Evolutionary conservation across 2,329 filamentous ascomycete genomes (phyloP), one percentile per base, ranked within the genome.

Genomic region (Botrytis byssoidea): DNA sequence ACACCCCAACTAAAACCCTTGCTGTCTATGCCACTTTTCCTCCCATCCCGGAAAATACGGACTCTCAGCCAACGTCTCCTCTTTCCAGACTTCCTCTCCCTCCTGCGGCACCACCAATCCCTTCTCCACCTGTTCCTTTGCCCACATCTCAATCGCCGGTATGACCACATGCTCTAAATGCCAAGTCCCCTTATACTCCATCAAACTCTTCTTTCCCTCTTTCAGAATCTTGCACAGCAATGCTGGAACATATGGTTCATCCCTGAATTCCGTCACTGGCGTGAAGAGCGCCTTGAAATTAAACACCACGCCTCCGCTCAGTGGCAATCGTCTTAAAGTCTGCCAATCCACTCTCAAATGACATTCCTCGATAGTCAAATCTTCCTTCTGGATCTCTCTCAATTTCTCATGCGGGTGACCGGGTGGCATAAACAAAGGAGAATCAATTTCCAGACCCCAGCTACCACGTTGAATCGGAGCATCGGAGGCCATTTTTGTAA

Each of bases 261-360:
- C 85, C 3, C 88, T 84, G 73, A 97, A 90, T 76, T 92, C 89
- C 0, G 85, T 81, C 0, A 97, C 81, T 0, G 92, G 92, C 0
- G 93, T 96, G 82, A 97, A 97, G 0, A 96, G 82, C 0, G 92
- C 93, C 80, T 95, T 97, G 87, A 95, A 97, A 81, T 96, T 97
- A 84, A 97, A 97, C 0, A 94, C 88, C 1, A 97, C 85, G 0
- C 88, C 91, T 0, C 88, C 93, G 0, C 91, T 94, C 0, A 97
- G 84, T 0, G 94, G 93, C 0, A 97, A 83, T 4, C 94, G 88
- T 2, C 94, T 89, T 6, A 97, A 84, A 0, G 94, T 97, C 82
- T 97, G 94, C 93, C 93, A 97, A 81, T 97, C 94, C 2, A 96
- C 93, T 7, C 94, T 88, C 1, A 97, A 84, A 75, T 91, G 84